A percentile compares a stretch with the other conserved stretches of the same genome.
Evolutionary conservation across 2,329 filamentous ascomycete genomes (phyloP).

Genomic region (Fusarium nematophilum): DNA sequence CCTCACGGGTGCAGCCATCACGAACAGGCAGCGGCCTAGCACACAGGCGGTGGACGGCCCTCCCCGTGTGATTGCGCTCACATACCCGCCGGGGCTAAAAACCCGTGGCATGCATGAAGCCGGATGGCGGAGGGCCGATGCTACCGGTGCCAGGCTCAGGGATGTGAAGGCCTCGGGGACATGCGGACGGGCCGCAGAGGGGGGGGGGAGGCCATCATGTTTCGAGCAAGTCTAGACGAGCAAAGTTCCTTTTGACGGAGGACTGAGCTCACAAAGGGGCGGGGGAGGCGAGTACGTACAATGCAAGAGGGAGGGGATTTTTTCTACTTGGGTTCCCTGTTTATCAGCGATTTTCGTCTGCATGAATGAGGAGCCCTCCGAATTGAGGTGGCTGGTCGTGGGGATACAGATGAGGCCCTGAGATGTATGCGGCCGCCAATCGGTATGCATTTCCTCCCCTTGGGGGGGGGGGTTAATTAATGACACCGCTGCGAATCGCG

Average conservation of each 20-base stretch:
- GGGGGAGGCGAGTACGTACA: too few species aligned
- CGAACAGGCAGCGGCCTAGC: conserved; percentile 7
- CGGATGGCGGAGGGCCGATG: conserved; percentile 35
- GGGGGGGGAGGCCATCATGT: conserved; percentile 31
- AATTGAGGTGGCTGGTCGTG: conserved; percentile 26
- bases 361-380: conserved; percentile 27
- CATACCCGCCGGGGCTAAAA: conserved; percentile 48
- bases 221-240: conserved; percentile 28
- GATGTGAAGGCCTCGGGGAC: conserved; percentile 34
- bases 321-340: background rate
- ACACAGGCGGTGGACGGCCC: conserved; percentile 18
- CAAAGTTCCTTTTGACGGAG: too few species aligned
- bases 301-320: background rate
- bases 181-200: conserved; percentile 44
- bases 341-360: conserved; percentile 26
- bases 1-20: conserved; percentile 10
- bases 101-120: conserved; percentile 42
- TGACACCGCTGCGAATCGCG: too few species aligned
- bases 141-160: conserved; percentile 34
- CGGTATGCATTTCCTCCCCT: conserved; percentile 9
- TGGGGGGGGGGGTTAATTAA: too few species aligned
- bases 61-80: conserved; percentile 40
- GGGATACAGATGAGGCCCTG: conserved; percentile 32
- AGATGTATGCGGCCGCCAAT: conserved; percentile 23
- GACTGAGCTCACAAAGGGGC: too few species aligned